A percentile compares a stretch with the other conserved stretches of the same genome.
Conservation (phyloP, 441 rosid genomes). For the Bruguiera hainesii region DNA sequence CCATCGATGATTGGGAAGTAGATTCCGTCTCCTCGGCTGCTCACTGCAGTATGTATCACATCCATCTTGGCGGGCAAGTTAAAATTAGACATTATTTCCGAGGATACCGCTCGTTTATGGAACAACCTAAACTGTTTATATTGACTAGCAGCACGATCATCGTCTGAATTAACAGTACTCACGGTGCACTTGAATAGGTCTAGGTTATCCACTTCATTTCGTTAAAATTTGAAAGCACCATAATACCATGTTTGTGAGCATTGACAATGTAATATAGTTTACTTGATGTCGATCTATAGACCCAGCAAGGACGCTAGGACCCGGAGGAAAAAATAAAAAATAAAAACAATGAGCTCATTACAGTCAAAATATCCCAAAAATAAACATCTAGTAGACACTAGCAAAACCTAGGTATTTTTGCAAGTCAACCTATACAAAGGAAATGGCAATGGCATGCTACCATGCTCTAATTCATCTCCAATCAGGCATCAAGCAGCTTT, state of each 20-base stretch:
- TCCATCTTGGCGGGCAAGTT: slow-evolving; percentile 65
- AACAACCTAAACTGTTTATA: not conserved
- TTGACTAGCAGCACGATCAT: no score
- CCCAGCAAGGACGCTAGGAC: no score
- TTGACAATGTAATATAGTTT: no score
- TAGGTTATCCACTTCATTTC: no score
- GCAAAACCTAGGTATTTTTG: not conserved
- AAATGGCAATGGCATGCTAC: not conserved
- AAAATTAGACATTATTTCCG: not conserved
- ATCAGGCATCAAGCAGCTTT: slow-evolving; percentile 36
- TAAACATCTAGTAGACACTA: slow-evolving; percentile 18
- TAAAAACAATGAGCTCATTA: no score
- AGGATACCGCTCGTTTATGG: not conserved
- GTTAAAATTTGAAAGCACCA: no score
- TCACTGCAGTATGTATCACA: slow-evolving; percentile 58
- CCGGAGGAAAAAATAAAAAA: no score
- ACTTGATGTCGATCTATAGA: no score
- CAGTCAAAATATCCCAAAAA: not conserved
- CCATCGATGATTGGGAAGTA: no score
- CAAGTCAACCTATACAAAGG: slow-evolving; percentile 12
- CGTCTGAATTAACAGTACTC: no score
- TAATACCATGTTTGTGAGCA: no score
- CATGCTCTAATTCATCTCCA: not conserved
- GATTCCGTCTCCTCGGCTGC: not conserved
- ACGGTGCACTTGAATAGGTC: no score